Percentiles rank a stretch among this genome's conserved stretches.
Conservation (phyloP, 2,329 filamentous ascomycete genomes). For the Daldinia sp. region DNA sequence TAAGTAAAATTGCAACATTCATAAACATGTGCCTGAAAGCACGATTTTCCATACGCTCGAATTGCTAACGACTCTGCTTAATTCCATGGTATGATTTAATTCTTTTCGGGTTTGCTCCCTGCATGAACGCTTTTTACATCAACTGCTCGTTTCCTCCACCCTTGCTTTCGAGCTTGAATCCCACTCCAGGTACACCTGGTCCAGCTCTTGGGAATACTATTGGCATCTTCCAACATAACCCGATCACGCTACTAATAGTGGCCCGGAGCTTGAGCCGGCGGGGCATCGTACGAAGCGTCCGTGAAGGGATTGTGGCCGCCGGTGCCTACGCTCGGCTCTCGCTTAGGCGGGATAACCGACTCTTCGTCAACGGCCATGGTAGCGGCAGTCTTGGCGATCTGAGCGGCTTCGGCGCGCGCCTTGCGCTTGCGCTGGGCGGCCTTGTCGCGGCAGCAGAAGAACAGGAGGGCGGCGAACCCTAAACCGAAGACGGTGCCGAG, state of each 20-base stretch:
- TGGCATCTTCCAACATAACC: not conserved
- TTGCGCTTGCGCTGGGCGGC: conserved; percentile 58
- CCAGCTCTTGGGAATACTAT: no score
- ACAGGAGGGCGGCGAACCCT: conserved; percentile 58
- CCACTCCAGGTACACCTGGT: not conserved
- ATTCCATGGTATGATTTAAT: not conserved
- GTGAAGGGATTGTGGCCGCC: conserved; percentile 32
- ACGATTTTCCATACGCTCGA: not conserved
- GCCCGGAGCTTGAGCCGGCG: not conserved
- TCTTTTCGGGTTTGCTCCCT: not conserved
- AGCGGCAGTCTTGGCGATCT: conserved; percentile 59
- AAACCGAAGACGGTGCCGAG: conserved; percentile 58
- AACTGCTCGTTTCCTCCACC: not conserved
- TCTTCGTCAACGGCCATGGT: not conserved
- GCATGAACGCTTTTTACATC: not conserved
- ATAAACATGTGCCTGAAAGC: not conserved
- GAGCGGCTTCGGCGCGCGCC: conserved; percentile 63
- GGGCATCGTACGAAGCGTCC: conserved; percentile 8
- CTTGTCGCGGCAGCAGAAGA: conserved; percentile 66
- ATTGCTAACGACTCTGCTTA: not conserved
- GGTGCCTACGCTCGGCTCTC: not conserved
- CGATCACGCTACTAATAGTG: not conserved
- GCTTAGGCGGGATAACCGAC: not conserved
- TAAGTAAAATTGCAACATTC: not conserved
- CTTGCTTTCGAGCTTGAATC: not conserved